phyloP scores from a whole-genome alignment of 768 basidiomycete species.

The Lyophyllum atratum region DNA sequence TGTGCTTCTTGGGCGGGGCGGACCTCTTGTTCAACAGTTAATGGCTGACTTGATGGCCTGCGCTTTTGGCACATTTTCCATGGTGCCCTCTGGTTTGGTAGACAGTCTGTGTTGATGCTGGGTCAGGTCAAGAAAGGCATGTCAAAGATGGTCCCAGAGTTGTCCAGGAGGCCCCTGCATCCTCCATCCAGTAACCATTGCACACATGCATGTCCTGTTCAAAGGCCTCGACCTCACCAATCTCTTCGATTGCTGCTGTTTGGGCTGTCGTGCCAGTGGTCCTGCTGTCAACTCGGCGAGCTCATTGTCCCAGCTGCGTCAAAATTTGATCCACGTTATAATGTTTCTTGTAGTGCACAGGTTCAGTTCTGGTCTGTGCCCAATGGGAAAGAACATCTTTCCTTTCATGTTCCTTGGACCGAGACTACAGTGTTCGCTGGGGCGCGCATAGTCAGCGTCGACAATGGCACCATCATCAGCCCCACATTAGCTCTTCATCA shows the following conservation, averaged over 20 bases:
- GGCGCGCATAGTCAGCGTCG: slow-evolving; percentile 24
- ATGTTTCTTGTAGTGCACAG: not conserved
- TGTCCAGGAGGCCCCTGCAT: not conserved
- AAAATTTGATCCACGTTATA: not conserved
- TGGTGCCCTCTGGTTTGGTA: slow-evolving; percentile 31
- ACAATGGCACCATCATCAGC: not conserved
- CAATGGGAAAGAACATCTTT: slow-evolving; percentile 4
- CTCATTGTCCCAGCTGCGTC: not conserved
- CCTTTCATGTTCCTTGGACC: slow-evolving; percentile 35
- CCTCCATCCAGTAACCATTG: slow-evolving; percentile 14
- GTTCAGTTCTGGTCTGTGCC: not conserved
- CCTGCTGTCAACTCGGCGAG: slow-evolving; percentile 7
- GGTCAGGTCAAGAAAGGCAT: slow-evolving; percentile 5
- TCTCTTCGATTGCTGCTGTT: slow-evolving; percentile 1
- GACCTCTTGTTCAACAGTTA: slow-evolving; percentile 3
- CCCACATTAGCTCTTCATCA: not conserved
- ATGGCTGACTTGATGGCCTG: slow-evolving; percentile 15
- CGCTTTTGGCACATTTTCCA: slow-evolving; percentile 33
- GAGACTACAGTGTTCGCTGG: slow-evolving; percentile 29
- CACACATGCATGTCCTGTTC: not conserved
- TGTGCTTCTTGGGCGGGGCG: slow-evolving; percentile 16
- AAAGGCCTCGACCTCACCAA: slow-evolving; percentile 4
- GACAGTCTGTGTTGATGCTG: slow-evolving; percentile 5
- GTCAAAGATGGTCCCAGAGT: not conserved
- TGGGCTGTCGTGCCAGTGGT: slow-evolving; percentile 5